Percentiles rank a stretch among this genome's conserved stretches.
Conservation (phyloP, 768 basidiomycete genomes). For the Amanita inopinata region DNA sequence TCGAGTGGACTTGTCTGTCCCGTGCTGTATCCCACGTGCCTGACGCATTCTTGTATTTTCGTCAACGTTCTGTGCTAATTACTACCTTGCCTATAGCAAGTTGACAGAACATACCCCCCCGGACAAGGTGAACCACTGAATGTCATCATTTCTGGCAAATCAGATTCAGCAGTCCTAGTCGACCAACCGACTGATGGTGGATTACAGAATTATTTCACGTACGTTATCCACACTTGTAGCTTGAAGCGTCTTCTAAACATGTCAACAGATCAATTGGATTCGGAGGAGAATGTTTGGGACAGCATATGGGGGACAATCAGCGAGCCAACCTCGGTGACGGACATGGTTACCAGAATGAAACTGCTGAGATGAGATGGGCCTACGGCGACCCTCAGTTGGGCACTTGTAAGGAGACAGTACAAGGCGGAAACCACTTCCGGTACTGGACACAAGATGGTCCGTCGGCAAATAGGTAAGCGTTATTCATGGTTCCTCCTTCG, state of each 20-base stretch:
- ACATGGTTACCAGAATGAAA: conserved; percentile 62
- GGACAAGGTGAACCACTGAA: conserved; percentile 87
- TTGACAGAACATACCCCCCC: conserved; percentile 47
- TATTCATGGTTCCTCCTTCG: neutral
- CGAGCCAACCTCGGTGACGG: conserved; percentile 79
- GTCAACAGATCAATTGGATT: conserved; percentile 55
- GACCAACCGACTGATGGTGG: conserved; percentile 57
- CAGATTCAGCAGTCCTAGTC: conserved; percentile 59
- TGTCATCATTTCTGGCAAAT: conserved; percentile 66
- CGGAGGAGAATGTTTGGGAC: conserved; percentile 75
- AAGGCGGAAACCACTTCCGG: conserved; percentile 83
- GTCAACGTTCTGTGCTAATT: neutral
- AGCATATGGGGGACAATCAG: conserved; percentile 62
- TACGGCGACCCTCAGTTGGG: conserved; percentile 78
- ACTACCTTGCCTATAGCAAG: conserved; percentile 27
- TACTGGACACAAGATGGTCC: conserved; percentile 80
- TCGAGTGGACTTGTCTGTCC: neutral
- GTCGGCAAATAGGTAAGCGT: conserved; percentile 43
- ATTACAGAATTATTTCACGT: conserved; percentile 76
- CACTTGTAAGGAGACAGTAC: conserved; percentile 74
- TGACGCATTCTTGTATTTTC: neutral
- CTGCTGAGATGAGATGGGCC: conserved; percentile 76
- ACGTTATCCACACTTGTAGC: conserved; percentile 19
- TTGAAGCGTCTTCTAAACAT: neutral
- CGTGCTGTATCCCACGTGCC: neutral